Evolutionary conservation across 2,329 filamentous ascomycete genomes (phyloP), one percentile per base, ranked within the genome.

Genomic region (Teratosphaeria epicoccoides): DNA sequence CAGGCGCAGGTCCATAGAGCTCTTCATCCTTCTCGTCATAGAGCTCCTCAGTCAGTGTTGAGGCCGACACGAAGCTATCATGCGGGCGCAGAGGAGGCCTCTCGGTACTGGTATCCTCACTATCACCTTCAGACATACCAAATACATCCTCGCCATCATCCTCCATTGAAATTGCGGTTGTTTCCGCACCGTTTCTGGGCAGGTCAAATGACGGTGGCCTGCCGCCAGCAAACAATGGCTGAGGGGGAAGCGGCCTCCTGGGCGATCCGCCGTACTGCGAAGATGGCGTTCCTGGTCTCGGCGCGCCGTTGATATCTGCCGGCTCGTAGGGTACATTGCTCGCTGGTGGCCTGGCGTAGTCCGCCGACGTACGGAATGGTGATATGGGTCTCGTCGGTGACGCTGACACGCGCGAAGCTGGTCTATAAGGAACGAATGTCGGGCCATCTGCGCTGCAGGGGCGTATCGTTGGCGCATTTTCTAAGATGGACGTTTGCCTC

Each of bases 211-310:
- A 73, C 1, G 68, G 60, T 2, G 73, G 74, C 55, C 66, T 73
- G 4, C 76, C 74, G 7, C 71, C 75, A 2, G 85, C 80, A 64
- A 95, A 97, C 7, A 95, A 74, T 3, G 93, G 93, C 25, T 89
- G 88, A 0, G 89, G 88, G 2, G 93, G 93, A 26, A 97, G 75
- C 3, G 91, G 91, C 51, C 91, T 80, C 59, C 88, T 81, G 10
- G 90, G 88, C 64, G 88, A 94, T 3, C 89, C 87, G 20, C 89
- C 87, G 67, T 97, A 96, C 66, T 83, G 79, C 2, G 88, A 91
- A 0, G 89, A 89, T 1, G 91, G 89, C 0, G 91, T 96, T 4
- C 91, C 91, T 1, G 93, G 91, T 53, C 93, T 76, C 6, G 93
- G 90, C 55, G 82, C 90, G 47, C 93, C 93, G 63, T 97, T 91